Evolutionary conservation across 768 basidiomycete species (phyloP).

Genomic region (Cystofilobasidium ferigula): DNA sequence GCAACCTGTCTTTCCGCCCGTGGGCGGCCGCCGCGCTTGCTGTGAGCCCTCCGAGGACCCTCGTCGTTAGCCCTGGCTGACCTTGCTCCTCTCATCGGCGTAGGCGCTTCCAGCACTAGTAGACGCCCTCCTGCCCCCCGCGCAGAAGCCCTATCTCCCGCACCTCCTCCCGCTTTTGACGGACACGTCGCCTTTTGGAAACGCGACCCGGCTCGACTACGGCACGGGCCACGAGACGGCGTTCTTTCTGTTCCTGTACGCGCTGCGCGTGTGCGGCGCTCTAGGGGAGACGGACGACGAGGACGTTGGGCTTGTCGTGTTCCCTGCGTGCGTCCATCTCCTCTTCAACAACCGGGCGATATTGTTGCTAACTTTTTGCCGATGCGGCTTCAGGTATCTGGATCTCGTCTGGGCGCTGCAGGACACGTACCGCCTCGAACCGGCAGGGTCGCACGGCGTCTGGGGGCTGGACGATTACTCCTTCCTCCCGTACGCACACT

Average conservation of each 20-base stretch:
- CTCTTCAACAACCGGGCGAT: too few species aligned
- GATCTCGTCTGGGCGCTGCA: constrained; percentile 71
- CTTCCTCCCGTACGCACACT: constrained; percentile 60
- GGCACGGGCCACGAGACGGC: constrained; percentile 92
- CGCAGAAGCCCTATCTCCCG: constrained; percentile 45
- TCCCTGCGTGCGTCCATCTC: constrained; percentile 32
- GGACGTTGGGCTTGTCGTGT: constrained; percentile 36
- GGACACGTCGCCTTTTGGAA: constrained; percentile 63
- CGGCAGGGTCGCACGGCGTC: constrained; percentile 93
- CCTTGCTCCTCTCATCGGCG: constrained; percentile 32
- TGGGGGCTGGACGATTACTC: constrained; percentile 93
- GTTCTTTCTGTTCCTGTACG: constrained; percentile 59
- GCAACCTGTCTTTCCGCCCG: constrained; percentile 77
- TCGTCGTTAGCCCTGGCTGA: too few species aligned
- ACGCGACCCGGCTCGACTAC: constrained; percentile 83
- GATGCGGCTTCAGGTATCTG: constrained; percentile 53
- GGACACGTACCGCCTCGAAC: constrained; percentile 79
- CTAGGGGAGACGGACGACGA: constrained; percentile 31
- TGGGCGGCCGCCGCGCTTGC: constrained; percentile 40
- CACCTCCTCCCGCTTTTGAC: constrained; percentile 67
- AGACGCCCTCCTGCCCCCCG: constrained; percentile 44
- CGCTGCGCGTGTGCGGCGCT: constrained; percentile 18
- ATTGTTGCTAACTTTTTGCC: background rate
- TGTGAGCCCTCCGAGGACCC: too few species aligned
- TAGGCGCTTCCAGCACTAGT: constrained; percentile 49